Conservation (phyloP, 768 basidiomycete genomes). For the Hericium alpestre region DNA sequence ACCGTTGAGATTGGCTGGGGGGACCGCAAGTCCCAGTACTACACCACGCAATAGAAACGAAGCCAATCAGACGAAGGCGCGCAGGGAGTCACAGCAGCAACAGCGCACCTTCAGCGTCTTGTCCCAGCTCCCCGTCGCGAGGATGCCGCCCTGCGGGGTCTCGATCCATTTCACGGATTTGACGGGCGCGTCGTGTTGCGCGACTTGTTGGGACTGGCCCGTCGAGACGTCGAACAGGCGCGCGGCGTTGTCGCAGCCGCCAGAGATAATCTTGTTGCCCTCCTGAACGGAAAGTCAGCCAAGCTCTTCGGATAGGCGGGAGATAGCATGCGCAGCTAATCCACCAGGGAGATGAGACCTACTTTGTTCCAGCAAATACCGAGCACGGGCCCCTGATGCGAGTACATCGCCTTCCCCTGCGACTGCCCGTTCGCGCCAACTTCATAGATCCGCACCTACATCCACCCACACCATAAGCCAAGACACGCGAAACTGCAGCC, state of each 20-base stretch:
- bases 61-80: neutral
- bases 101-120: conserved; percentile 79
- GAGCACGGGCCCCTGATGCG: conserved; percentile 83
- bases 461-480: conserved; percentile 7
- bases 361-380: conserved; percentile 89
- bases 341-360: conserved; percentile 14
- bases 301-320: neutral
- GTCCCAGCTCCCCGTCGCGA: conserved; percentile 96
- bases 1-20: conserved; percentile 70
- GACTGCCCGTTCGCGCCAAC: conserved; percentile 71
- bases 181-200: conserved; percentile 84
- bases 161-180: conserved; percentile 78
- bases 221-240: conserved; percentile 86
- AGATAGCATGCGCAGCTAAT: neutral
- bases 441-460: conserved; percentile 85
- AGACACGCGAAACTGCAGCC: neutral
- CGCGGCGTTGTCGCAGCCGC: conserved; percentile 92
- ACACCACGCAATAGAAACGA: neutral
- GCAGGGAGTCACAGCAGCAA: neutral
- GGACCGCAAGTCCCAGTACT: conserved; percentile 91
- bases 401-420: conserved; percentile 83
- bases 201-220: conserved; percentile 72
- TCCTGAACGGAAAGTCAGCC: conserved; percentile 39
- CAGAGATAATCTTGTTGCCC: conserved; percentile 83
- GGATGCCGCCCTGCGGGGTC: conserved; percentile 58